phyloP scores from a whole-genome alignment of 768 basidiomycete genomes.

The Phanerodontia chrysosporium region DNA sequence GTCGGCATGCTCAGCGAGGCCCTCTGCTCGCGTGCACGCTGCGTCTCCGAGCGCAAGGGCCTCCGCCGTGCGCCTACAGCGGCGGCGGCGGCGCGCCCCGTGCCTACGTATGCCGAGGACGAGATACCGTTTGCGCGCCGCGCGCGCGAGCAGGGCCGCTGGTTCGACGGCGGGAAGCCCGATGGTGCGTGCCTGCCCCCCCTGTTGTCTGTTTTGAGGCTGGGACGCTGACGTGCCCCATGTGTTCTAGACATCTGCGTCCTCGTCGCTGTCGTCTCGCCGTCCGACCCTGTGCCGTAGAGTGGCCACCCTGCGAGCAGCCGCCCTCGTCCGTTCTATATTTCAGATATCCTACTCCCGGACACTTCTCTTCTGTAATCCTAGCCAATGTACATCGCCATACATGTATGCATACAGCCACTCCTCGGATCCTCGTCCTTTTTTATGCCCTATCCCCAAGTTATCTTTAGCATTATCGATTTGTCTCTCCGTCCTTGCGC shows the following conservation, averaged over 20 bases:
- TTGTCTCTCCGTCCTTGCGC: too few species aligned
- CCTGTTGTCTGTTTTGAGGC: neutral
- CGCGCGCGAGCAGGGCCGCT: slow-evolving; percentile 68
- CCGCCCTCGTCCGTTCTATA: neutral
- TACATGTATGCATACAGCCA: neutral
- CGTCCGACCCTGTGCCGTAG: slow-evolving; percentile 15
- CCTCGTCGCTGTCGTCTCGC: slow-evolving; percentile 60
- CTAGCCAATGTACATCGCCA: neutral
- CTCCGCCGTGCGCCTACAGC: slow-evolving; percentile 2
- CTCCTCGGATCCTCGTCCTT: neutral
- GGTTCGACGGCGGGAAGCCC: slow-evolving; percentile 77
- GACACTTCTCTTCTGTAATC: neutral
- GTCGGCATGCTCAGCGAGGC: slow-evolving; percentile 76
- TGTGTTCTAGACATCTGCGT: slow-evolving; percentile 72
- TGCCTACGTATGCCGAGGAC: slow-evolving; percentile 18
- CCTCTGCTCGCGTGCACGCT: slow-evolving; percentile 70
- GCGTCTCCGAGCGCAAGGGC: slow-evolving; percentile 48
- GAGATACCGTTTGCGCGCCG: slow-evolving; percentile 85
- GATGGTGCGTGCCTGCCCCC: slow-evolving; percentile 53
- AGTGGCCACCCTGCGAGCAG: neutral
- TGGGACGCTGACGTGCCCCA: neutral
- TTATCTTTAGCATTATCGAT: too few species aligned
- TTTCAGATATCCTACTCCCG: neutral
- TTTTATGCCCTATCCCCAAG: too few species aligned
- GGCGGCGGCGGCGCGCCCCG: neutral